phyloP scores from a whole-genome alignment of 176 grass and related monocot species.

The Musa beccarii region DNA sequence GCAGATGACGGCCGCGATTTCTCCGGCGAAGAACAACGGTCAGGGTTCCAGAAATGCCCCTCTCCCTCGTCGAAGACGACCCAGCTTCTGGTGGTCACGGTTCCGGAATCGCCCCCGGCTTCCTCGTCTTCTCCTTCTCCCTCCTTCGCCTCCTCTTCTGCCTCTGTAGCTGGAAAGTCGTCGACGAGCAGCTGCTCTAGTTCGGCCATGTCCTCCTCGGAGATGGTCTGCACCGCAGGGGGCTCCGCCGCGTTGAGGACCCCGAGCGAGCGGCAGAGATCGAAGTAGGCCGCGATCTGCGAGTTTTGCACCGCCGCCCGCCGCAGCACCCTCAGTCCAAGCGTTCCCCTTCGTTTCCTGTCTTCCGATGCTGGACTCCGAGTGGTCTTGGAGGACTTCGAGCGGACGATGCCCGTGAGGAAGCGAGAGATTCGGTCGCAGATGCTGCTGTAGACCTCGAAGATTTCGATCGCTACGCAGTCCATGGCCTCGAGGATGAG shows the following conservation, averaged over 20 bases:
- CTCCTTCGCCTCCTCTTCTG: not conserved
- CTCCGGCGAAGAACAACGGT: too few species aligned
- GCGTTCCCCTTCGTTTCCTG: not conserved
- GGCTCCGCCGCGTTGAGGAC: constrained; percentile 28
- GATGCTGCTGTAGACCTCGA: constrained; percentile 82
- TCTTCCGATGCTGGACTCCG: not conserved
- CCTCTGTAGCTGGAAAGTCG: not conserved
- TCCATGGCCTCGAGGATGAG: constrained; percentile 84
- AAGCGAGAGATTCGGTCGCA: constrained; percentile 65
- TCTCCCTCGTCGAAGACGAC: not conserved
- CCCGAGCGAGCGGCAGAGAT: constrained; percentile 34
- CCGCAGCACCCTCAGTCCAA: constrained; percentile 11
- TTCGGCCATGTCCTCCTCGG: constrained; percentile 55
- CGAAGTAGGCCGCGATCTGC: constrained; percentile 29
- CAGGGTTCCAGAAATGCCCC: too few species aligned
- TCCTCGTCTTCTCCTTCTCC: not conserved
- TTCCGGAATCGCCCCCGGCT: not conserved
- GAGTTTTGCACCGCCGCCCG: constrained; percentile 26
- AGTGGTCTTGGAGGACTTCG: not conserved
- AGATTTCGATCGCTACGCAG: constrained; percentile 76
- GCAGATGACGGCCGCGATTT: too few species aligned
- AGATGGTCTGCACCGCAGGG: constrained; percentile 27
- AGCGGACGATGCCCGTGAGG: constrained; percentile 46
- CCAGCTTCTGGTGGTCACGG: not conserved
- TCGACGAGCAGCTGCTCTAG: constrained; percentile 60